These are phyloP conservation scores for Geoglossum glabrum DNA, from an alignment of 495 filamentous ascomycete species.

Conservation along the genomic window DNA sequence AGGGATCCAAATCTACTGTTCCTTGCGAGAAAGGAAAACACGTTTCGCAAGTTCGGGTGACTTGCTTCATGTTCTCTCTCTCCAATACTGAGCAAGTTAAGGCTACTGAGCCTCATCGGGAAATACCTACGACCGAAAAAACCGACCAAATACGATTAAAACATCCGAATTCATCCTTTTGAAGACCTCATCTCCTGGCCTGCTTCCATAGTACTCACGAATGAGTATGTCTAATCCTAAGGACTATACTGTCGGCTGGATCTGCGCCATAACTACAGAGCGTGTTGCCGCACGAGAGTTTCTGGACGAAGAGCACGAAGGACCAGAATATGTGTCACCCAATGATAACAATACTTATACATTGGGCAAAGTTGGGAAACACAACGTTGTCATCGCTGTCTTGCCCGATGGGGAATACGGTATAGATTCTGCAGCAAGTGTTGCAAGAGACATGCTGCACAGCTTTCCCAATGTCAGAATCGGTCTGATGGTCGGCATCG, in stretches of 20 bases:
- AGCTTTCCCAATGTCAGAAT: constrained; percentile 21
- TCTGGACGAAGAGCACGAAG: neutral
- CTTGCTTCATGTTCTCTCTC: too few relatives aligned
- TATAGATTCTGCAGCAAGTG: constrained; percentile 14
- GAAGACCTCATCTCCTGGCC: neutral
- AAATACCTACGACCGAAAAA: too few relatives aligned
- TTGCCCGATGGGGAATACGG: constrained; percentile 18
- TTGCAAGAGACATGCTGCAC: constrained; percentile 15
- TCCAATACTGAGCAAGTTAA: too few relatives aligned
- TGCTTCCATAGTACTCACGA: neutral
- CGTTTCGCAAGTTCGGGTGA: too few relatives aligned
- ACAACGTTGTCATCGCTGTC: constrained; percentile 20
- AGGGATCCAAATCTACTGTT: too few relatives aligned
- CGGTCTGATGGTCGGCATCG: constrained; percentile 25
- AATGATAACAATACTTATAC: constrained; percentile 17
- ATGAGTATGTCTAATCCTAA: neutral
- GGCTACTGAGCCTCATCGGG: too few relatives aligned
- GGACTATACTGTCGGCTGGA: neutral
- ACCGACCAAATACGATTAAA: too few relatives aligned
- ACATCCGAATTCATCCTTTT: too few relatives aligned
- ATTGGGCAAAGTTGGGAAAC: constrained; percentile 15
- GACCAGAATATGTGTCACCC: neutral
- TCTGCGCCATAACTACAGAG: constrained; percentile 1
- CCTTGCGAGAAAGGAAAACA: too few relatives aligned
- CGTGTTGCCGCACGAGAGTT: neutral